Conservation (phyloP, 768 basidiomycete species). For the Macrolepiota dolichaula region DNA sequence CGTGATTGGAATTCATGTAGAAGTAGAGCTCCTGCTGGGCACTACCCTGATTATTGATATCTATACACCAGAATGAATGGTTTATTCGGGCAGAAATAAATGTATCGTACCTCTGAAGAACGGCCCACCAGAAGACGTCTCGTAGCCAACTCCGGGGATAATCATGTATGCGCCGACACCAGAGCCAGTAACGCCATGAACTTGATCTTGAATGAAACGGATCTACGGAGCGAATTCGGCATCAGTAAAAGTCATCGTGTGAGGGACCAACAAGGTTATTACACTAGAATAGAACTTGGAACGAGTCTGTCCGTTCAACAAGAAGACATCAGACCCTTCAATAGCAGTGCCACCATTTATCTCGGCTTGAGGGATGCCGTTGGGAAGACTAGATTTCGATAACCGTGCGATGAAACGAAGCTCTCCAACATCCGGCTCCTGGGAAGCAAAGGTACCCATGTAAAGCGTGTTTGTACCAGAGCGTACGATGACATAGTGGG, state of each 20-base stretch:
- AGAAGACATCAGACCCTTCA: constrained; percentile 45
- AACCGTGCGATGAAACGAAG: constrained; percentile 47
- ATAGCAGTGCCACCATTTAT: constrained; percentile 39
- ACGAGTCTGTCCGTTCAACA: constrained; percentile 41
- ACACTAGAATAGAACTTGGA: constrained; percentile 49
- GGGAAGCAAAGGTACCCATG: constrained; percentile 43
- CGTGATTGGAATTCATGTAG: constrained; percentile 47
- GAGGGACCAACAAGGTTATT: constrained; percentile 8
- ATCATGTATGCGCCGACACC: constrained; percentile 44
- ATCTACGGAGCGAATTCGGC: constrained; percentile 22
- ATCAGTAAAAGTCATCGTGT: neutral
- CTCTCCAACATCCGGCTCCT: constrained; percentile 45
- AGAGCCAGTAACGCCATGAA: constrained; percentile 45
- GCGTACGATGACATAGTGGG: constrained; percentile 43
- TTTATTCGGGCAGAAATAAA: neutral
- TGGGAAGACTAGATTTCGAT: constrained; percentile 34
- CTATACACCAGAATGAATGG: constrained; percentile 18
- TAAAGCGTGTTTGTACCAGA: constrained; percentile 42
- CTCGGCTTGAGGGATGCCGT: constrained; percentile 35
- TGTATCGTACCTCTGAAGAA: constrained; percentile 39
- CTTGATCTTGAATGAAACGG: constrained; percentile 48
- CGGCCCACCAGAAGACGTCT: constrained; percentile 44
- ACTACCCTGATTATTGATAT: constrained; percentile 45
- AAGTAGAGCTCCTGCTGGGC: constrained; percentile 47
- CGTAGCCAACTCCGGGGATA: constrained; percentile 41